These are phyloP conservation scores for Mucor irregularis DNA, from an alignment of 371 early-diverging fungal species.

Conservation along the genomic window DNA sequence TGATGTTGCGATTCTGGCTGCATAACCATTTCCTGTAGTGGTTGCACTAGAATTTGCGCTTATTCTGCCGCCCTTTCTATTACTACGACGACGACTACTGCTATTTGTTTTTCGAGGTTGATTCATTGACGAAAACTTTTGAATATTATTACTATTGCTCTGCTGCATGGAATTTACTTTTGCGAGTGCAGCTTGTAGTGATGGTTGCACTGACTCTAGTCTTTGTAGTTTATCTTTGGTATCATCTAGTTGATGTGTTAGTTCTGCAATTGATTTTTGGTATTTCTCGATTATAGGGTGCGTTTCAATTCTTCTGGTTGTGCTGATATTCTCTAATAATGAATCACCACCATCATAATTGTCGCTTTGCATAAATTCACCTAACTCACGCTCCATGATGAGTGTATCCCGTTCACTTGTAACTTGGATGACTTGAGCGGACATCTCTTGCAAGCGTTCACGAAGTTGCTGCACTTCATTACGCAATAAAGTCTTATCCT, in stretches of 20 bases:
- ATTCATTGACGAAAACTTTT: constrained; percentile 8
- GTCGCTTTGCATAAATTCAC: constrained; percentile 31
- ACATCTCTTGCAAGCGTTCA: constrained; percentile 10
- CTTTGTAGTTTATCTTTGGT: constrained; percentile 36
- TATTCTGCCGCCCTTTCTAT: neutral
- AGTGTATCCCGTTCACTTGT: constrained; percentile 64
- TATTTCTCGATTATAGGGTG: constrained; percentile 60
- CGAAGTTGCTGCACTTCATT: constrained; percentile 21
- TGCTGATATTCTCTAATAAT: constrained; percentile 14
- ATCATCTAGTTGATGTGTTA: constrained; percentile 50
- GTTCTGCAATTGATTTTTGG: constrained; percentile 51
- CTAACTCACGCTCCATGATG: constrained; percentile 55
- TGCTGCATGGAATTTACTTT: neutral
- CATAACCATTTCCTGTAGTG: constrained; percentile 15
- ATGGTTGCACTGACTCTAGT: constrained; percentile 22
- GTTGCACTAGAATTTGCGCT: constrained; percentile 8
- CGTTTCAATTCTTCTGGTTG: constrained; percentile 18
- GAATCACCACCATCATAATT: constrained; percentile 4
- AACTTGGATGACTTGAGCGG: constrained; percentile 42
- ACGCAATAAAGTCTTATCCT: constrained; percentile 28
- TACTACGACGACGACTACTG: neutral
- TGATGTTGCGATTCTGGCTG: constrained; percentile 22
- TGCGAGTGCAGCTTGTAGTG: constrained; percentile 17
- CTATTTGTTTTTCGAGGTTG: constrained; percentile 7
- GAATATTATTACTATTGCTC: neutral